Evolutionary conservation across 768 basidiomycete genomes (phyloP).

Genomic region (Tremella yokohamensis): DNA sequence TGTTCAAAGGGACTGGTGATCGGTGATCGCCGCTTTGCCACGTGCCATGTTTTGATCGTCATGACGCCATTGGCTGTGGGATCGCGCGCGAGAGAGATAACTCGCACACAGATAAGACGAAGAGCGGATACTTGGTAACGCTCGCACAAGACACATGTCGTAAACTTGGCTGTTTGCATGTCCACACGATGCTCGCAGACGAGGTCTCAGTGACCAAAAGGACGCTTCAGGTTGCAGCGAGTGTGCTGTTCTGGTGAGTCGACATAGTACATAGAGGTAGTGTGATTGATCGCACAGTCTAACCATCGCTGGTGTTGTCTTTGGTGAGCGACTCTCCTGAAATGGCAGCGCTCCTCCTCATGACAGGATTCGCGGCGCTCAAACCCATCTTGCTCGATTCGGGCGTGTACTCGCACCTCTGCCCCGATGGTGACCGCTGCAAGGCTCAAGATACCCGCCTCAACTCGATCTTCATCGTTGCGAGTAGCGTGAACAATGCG

Average conservation of each 20-base stretch:
- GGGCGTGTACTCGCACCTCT: constrained; percentile 47
- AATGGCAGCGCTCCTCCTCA: not conserved
- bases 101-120: too few relatives aligned
- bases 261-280: not conserved
- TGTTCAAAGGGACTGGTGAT: too few relatives aligned
- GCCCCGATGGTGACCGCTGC: constrained; percentile 29
- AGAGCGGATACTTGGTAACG: too few relatives aligned
- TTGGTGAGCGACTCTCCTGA: constrained; percentile 34
- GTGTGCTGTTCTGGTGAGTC: constrained; percentile 25
- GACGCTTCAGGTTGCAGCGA: constrained; percentile 17
- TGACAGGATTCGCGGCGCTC: constrained; percentile 43
- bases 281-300: constrained; percentile 14
- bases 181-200: constrained; percentile 4
- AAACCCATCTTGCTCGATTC: constrained; percentile 49
- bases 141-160: too few relatives aligned
- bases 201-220: constrained; percentile 9
- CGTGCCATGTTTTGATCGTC: too few relatives aligned
- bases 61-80: too few relatives aligned
- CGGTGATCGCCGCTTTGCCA: too few relatives aligned
- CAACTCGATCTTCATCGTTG: constrained; percentile 51
- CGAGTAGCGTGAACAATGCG: constrained; percentile 50
- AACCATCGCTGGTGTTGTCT: constrained; percentile 47
- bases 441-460: constrained; percentile 42
- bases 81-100: too few relatives aligned
- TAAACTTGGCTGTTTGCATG: too few relatives aligned